phyloP scores from a whole-genome alignment of 2,329 filamentous ascomycete genomes.

The Hypoxylon sp. region DNA sequence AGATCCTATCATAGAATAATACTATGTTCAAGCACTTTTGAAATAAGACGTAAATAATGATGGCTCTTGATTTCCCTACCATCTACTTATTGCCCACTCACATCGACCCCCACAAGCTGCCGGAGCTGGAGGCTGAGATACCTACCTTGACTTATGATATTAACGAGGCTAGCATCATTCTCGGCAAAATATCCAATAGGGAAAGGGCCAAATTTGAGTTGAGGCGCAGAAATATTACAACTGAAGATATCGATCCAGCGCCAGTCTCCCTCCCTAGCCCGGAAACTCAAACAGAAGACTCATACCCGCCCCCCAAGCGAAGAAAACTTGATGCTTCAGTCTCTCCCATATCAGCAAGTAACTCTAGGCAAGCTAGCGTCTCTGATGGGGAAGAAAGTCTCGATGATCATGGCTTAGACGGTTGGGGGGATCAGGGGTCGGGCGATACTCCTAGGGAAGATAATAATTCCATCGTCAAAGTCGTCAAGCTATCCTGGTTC shows the following conservation, averaged over 20 bases:
- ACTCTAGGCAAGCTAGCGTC: slow-evolving; percentile 51
- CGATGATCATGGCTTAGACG: slow-evolving; percentile 1
- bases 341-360: slow-evolving; percentile 35
- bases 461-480: slow-evolving; percentile 59
- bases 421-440: background rate
- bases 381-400: slow-evolving; percentile 46
- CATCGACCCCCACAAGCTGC: slow-evolving; percentile 73
- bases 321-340: slow-evolving; percentile 58
- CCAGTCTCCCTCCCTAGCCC: slow-evolving; percentile 10
- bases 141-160: slow-evolving; percentile 78
- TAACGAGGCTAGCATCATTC: slow-evolving; percentile 78
- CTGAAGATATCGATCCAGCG: slow-evolving; percentile 62
- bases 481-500: slow-evolving; percentile 74
- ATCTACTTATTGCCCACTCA: slow-evolving; percentile 83
- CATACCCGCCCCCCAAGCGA: slow-evolving; percentile 51
- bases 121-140: slow-evolving; percentile 75
- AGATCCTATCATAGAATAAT: slow-evolving; percentile 5
- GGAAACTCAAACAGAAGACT: slow-evolving; percentile 4
- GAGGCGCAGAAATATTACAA: slow-evolving; percentile 73
- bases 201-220: slow-evolving; percentile 84
- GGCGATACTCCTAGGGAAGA: slow-evolving; percentile 1
- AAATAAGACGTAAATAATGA: slow-evolving; percentile 37
- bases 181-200: slow-evolving; percentile 80
- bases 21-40: too few relatives aligned
- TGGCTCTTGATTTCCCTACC: slow-evolving; percentile 66